A percentile compares a stretch with the other conserved stretches of the same genome.
These are phyloP conservation scores for Fomitopsis pulvina DNA, from an alignment of 768 basidiomycete species.

Conservation along the genomic window DNA sequence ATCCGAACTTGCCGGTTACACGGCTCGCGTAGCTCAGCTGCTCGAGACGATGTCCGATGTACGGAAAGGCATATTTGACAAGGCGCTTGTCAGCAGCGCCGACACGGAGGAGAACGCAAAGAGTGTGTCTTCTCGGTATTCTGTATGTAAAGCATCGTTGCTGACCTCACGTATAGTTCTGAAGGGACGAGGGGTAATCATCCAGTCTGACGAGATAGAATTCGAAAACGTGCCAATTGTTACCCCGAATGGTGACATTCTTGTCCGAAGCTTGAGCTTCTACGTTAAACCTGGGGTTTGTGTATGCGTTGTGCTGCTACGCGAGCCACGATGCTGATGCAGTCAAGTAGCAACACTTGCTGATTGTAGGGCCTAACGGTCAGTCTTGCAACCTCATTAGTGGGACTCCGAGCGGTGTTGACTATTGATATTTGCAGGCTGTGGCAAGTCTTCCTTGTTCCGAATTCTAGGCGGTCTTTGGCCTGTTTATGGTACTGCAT, in stretches of 20 bases:
- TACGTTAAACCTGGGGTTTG: constrained; percentile 80
- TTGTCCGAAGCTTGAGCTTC: constrained; percentile 82
- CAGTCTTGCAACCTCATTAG: constrained; percentile 3
- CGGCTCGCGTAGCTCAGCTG: constrained; percentile 81
- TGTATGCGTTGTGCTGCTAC: background rate
- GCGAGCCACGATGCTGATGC: background rate
- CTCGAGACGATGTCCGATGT: constrained; percentile 91
- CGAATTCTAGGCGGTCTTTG: constrained; percentile 96
- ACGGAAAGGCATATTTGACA: constrained; percentile 78
- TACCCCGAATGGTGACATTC: constrained; percentile 91
- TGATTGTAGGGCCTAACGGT: constrained; percentile 95
- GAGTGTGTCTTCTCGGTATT: constrained; percentile 40
- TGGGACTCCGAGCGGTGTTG: background rate
- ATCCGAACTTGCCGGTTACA: constrained; percentile 93
- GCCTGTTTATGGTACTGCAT: constrained; percentile 65
- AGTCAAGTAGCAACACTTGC: constrained; percentile 65
- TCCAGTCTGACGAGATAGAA: constrained; percentile 83
- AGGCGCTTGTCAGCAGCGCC: constrained; percentile 75
- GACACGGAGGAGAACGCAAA: constrained; percentile 65
- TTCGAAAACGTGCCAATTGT: constrained; percentile 94
- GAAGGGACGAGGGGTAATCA: constrained; percentile 67
- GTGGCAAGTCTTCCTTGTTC: constrained; percentile 89
- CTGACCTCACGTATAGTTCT: constrained; percentile 49
- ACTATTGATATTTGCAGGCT: constrained; percentile 37
- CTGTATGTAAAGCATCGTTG: background rate